phyloP scores from a whole-genome alignment of 768 basidiomycete genomes.

The Lentinus brumalis region DNA sequence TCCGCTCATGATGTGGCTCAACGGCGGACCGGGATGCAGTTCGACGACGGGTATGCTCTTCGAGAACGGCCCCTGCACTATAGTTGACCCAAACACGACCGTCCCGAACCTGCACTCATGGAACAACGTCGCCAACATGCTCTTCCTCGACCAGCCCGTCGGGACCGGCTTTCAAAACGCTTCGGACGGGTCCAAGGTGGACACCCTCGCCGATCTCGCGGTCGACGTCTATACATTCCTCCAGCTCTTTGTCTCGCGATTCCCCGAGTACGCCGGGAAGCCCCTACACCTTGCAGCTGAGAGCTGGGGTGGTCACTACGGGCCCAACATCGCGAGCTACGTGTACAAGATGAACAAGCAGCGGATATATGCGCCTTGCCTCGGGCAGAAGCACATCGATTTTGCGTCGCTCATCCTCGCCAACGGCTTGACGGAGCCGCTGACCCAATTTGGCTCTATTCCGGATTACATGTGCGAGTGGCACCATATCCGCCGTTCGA shows the following conservation, averaged over 20 bases:
- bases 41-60: constrained; percentile 27
- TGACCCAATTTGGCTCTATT: constrained; percentile 35
- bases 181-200: constrained; percentile 30
- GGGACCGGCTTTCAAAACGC: constrained; percentile 52
- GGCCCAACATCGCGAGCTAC: constrained; percentile 20
- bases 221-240: constrained; percentile 37
- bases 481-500: constrained; percentile 24
- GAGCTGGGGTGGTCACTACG: constrained; percentile 30
- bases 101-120: constrained; percentile 43
- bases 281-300: constrained; percentile 38
- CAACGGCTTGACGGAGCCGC: constrained; percentile 44
- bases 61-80: constrained; percentile 29
- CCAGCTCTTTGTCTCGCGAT: constrained; percentile 35
- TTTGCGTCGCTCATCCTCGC: constrained; percentile 50
- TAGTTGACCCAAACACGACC: constrained; percentile 19
- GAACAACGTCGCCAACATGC: constrained; percentile 40
- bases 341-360: constrained; percentile 24
- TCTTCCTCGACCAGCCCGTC: constrained; percentile 38
- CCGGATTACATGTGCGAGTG: constrained; percentile 26
- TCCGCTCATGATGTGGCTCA: constrained; percentile 31
- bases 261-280: constrained; percentile 30
- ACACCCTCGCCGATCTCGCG: constrained; percentile 34
- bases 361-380: constrained; percentile 14
- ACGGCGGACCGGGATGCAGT: constrained; percentile 30
- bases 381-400: constrained; percentile 36